Evolutionary conservation across 1,139 yeast species (phyloP).

Genomic region (Yamadazyma mexicana): DNA sequence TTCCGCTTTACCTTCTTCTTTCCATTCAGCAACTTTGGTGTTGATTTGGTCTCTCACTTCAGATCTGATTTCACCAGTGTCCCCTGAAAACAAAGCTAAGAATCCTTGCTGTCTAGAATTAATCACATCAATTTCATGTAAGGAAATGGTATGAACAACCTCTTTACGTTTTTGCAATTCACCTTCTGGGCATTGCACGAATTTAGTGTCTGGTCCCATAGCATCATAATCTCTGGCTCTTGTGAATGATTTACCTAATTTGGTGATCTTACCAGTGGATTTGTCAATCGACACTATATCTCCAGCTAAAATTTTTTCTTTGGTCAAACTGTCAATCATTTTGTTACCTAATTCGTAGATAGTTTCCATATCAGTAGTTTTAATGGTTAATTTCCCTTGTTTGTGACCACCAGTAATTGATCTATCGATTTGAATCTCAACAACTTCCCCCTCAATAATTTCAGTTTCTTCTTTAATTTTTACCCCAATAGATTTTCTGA

Average conservation of each 20-base stretch:
- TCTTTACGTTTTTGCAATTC: conserved; percentile 94
- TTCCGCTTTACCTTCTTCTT: conserved; percentile 98
- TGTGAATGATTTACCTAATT: conserved; percentile 92
- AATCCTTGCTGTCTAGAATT: conserved; percentile 98
- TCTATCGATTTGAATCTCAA: conserved; percentile 95
- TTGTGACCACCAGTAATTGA: conserved; percentile 97
- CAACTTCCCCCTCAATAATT: conserved; percentile 97
- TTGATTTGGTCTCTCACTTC: conserved; percentile 98
- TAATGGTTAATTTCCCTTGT: conserved; percentile 95
- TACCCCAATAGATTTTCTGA: conserved; percentile 93
- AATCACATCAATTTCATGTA: conserved; percentile 97
- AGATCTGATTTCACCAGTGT: conserved; percentile 94
- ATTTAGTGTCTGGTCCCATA: conserved; percentile 97
- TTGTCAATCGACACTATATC: conserved; percentile 96
- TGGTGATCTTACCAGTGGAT: conserved; percentile 90
- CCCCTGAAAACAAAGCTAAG: conserved; percentile 93
- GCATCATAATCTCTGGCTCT: conserved; percentile 98
- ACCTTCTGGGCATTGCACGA: conserved; percentile 98
- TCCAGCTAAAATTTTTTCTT: conserved; percentile 96
- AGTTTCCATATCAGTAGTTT: conserved; percentile 99
- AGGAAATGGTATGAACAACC: conserved; percentile 92
- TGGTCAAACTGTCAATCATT: conserved; percentile 94
- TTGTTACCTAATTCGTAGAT: conserved; percentile 95
- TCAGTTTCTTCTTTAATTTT: conserved; percentile 96
- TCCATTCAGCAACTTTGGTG: conserved; percentile 97